A percentile compares a stretch with the other conserved stretches of the same genome.
phyloP scores from a whole-genome alignment of 2,329 filamentous ascomycete species.

The Biscogniauxia mediterranea region DNA sequence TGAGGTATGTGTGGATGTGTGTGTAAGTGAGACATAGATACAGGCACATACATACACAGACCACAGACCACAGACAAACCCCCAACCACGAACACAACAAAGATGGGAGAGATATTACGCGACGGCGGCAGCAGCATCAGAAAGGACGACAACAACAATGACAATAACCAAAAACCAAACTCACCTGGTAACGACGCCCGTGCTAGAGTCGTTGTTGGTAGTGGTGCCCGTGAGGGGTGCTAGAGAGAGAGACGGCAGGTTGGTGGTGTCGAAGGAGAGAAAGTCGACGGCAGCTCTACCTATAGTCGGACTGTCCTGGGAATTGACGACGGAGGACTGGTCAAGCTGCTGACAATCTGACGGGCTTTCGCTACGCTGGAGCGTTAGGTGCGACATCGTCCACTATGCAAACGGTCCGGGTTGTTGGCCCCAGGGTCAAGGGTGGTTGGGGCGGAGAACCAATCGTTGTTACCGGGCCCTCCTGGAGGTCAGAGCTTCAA shows the following conservation, averaged over 20 bases:
- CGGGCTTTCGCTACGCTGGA: constrained; percentile 44
- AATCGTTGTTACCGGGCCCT: constrained; percentile 29
- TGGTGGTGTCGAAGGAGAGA: constrained; percentile 25
- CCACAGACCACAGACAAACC: no score
- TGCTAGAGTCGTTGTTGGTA: not conserved
- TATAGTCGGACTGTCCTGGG: constrained; percentile 48
- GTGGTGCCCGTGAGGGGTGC: constrained; percentile 1
- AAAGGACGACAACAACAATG: no score
- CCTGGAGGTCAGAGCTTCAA: constrained; percentile 35
- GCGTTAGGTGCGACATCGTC: constrained; percentile 54
- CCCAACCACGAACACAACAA: no score
- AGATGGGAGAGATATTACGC: no score
- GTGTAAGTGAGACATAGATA: no score
- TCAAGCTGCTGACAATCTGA: constrained; percentile 31
- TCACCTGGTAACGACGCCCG: not conserved
- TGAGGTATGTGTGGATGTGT: no score
- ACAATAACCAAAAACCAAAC: not conserved
- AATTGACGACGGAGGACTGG: constrained; percentile 12
- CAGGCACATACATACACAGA: no score
- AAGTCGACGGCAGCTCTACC: constrained; percentile 37
- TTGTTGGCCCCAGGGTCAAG: constrained; percentile 16
- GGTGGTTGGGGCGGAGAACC: constrained; percentile 22
- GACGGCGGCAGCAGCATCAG: no score
- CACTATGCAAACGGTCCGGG: constrained; percentile 37
- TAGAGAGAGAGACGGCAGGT: constrained; percentile 25